These are phyloP conservation scores for Dactylellina cionopaga DNA, from an alignment of 2,329 filamentous ascomycete species.

Conservation along the genomic window DNA sequence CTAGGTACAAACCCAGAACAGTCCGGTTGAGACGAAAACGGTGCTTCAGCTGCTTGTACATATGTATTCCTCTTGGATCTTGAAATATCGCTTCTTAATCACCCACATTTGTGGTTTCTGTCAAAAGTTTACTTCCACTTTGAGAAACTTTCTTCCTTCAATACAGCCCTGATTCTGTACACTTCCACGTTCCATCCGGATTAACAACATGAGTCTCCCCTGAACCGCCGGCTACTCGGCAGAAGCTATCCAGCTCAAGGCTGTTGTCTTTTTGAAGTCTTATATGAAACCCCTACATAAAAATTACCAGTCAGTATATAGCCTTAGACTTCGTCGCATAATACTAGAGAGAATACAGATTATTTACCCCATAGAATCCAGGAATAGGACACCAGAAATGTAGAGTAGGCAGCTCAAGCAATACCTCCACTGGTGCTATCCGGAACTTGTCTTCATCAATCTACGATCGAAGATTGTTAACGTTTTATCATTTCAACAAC, in stretches of 20 bases:
- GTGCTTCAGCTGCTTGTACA: neutral
- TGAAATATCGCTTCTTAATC: neutral
- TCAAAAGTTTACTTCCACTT: too few relatives aligned
- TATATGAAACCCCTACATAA: constrained; percentile 40
- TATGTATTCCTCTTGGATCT: neutral
- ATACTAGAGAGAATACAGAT: neutral
- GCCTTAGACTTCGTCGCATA: neutral
- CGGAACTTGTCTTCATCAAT: constrained; percentile 24
- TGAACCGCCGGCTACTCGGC: constrained; percentile 35
- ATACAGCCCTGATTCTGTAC: constrained; percentile 10
- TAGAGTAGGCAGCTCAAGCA: constrained; percentile 19
- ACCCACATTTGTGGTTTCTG: neutral
- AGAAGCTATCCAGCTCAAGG: constrained; percentile 36
- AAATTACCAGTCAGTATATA: neutral
- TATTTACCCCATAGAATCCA: constrained; percentile 39
- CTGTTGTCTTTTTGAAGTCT: constrained; percentile 14
- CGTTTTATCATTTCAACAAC: neutral
- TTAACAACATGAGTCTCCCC: constrained; percentile 24
- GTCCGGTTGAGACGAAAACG: too few relatives aligned
- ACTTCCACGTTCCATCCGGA: constrained; percentile 30
- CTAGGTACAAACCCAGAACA: too few relatives aligned
- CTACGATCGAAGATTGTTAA: neutral
- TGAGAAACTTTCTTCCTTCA: constrained; percentile 1
- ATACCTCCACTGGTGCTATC: constrained; percentile 22
- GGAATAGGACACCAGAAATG: constrained; percentile 43